Evolutionary conservation across 139 green algal species (phyloP), one percentile per base, ranked within the genome.

Genomic region (Auxenochlorella protothecoides): DNA sequence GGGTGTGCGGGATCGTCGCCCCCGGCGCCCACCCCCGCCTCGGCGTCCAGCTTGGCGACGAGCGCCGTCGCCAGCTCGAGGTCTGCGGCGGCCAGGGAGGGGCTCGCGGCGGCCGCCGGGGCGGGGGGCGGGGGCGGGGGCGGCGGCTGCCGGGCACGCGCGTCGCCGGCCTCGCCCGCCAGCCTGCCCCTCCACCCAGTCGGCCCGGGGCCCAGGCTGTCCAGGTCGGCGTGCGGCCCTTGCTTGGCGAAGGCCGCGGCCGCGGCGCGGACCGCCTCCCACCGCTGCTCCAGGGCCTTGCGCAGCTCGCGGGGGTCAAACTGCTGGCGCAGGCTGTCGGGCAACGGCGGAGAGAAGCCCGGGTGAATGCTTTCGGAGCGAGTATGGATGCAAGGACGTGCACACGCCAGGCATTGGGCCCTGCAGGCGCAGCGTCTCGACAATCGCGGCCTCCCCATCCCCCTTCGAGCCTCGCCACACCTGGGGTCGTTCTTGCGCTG

Each of bases 41-140:
- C 90, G 14, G 60, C 52, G 70, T 97, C 91, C 55, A 97, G 76
- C 70, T 85, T 82, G 4, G 68, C 64, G 13, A 85, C 78, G n/a
- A 97, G 72, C 51, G 74, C 57, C 52, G 55, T 66, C 16, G 86
- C 85, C 2, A 88, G 78, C 54, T 68, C 69, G 53, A 92, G 71
- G 81, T 97, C 90, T 11, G 72, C 53, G 0, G 80, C 80, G 54
- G 92, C 75, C 10, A 84, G 79, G 12, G 72, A 63, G 11, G 82
- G 62, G 12, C 72, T 74, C 84, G 83, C 92, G 61, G 72, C 77
- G 54, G 85, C 12, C 9, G 77, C 68, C 6, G 88, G 86, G 9
- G 85, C 84, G 57, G 6, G 53, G 66, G 66, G 55, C 69, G 79
- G 54, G 66, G 74, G 65, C 11, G 66, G 10, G 27, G 11, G 59